Percentiles rank a stretch among this genome's conserved stretches.
phyloP scores from a whole-genome alignment of 176 grass and related monocot species.

The Musa itinerans region DNA sequence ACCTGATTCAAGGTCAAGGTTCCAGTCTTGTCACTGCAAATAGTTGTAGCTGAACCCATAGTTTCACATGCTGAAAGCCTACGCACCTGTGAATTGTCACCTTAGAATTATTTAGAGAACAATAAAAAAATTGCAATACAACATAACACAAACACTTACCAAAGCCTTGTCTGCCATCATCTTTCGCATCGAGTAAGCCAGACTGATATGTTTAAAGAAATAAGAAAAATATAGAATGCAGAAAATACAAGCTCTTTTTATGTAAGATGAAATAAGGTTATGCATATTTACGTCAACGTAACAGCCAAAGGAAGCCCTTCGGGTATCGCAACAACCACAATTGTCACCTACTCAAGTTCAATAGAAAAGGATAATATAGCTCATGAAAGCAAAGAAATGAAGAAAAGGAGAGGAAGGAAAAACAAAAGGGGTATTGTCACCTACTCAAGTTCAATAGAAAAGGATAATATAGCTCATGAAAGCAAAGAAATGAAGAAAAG shows the following conservation, averaged over 20 bases:
- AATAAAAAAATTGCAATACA: slow-evolving; percentile 2
- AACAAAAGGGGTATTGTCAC: slow-evolving; percentile 44
- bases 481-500: slow-evolving; percentile 19
- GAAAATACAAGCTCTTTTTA: neutral
- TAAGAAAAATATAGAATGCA: neutral
- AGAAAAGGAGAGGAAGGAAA: slow-evolving; percentile 19
- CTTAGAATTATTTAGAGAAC: neutral
- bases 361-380: neutral
- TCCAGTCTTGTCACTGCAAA: slow-evolving; percentile 97
- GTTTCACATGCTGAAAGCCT: slow-evolving; percentile 97
- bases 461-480: neutral
- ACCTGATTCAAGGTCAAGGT: slow-evolving; percentile 93
- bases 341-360: slow-evolving; percentile 54
- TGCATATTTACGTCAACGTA: slow-evolving; percentile 72
- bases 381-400: slow-evolving; percentile 1
- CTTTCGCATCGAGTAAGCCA: slow-evolving; percentile 95
- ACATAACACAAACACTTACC: slow-evolving; percentile 24
- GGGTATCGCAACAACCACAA: slow-evolving; percentile 85
- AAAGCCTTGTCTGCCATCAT: slow-evolving; percentile 97
- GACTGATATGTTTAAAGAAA: slow-evolving; percentile 33
- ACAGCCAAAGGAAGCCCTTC: slow-evolving; percentile 95
- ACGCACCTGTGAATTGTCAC: slow-evolving; percentile 48
- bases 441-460: slow-evolving; percentile 24
- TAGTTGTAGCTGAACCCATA: slow-evolving; percentile 97
- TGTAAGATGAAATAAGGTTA: slow-evolving; percentile 3